Conservation (phyloP, 306 rosid genomes). For the Trifolium fragiferum region DNA sequence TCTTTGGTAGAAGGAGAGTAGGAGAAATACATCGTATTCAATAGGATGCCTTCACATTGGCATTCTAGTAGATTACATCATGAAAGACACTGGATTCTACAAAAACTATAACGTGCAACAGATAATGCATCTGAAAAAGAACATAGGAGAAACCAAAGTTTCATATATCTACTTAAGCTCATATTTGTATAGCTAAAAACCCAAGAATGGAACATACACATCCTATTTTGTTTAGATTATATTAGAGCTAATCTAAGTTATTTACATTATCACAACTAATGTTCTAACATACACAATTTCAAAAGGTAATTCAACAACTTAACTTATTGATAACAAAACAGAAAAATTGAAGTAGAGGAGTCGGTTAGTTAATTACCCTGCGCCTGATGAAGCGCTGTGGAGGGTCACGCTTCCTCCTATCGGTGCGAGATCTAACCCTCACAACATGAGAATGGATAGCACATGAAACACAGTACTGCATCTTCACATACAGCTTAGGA, state of each 20-base stretch:
- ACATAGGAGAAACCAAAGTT: not conserved
- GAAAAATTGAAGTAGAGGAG: not conserved
- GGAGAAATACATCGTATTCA: not conserved
- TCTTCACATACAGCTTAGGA: constrained; percentile 93
- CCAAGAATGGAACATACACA: not conserved
- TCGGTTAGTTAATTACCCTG: constrained; percentile 6
- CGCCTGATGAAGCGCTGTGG: constrained; percentile 50
- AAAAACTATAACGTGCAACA: not conserved
- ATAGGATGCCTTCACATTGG: not conserved
- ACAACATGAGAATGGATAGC: constrained; percentile 98
- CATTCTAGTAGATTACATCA: not conserved
- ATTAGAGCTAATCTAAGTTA: not conserved
- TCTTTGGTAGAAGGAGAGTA: not conserved
- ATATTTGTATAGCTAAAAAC: not conserved
- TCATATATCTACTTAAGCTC: not conserved
- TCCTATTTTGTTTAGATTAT: not conserved
- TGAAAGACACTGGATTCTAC: not conserved
- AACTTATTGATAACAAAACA: not conserved
- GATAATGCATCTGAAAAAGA: not conserved
- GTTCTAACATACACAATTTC: no score
- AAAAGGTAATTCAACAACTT: no score
- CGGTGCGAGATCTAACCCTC: constrained; percentile 83
- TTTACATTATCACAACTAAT: no score
- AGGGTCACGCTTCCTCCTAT: constrained; percentile 91
- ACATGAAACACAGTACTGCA: constrained; percentile 95